Percentiles rank a stretch among this genome's conserved stretches.
phyloP scores from a whole-genome alignment of 176 grass and related monocot species.

The Oryza punctata region DNA sequence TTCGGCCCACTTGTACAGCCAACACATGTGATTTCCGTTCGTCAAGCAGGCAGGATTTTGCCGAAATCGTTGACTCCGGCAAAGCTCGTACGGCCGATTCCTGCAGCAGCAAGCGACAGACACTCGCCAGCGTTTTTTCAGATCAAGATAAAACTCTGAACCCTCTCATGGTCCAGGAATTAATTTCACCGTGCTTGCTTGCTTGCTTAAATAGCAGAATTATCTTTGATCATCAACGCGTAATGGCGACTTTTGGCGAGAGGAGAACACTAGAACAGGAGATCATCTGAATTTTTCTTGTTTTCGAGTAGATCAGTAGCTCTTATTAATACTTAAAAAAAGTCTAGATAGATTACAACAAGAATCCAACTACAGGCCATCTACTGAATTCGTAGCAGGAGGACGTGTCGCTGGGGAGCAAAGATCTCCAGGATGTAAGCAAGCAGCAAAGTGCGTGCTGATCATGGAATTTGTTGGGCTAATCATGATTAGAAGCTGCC shows the following conservation, averaged over 20 bases:
- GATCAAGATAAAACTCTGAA: slow-evolving; percentile 23
- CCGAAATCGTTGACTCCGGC: slow-evolving; percentile 47
- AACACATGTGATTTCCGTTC: slow-evolving; percentile 34
- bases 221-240: background rate
- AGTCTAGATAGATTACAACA: slow-evolving; percentile 36
- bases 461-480: slow-evolving; percentile 16
- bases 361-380: slow-evolving; percentile 36
- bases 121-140: slow-evolving; percentile 33
- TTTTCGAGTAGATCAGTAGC: slow-evolving; percentile 5
- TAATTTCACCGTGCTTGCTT: slow-evolving; percentile 28
- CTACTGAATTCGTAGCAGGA: slow-evolving; percentile 26
- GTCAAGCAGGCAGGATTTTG: slow-evolving; percentile 44
- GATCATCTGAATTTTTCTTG: background rate
- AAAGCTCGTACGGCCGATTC: background rate
- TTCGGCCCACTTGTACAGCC: slow-evolving; percentile 10
- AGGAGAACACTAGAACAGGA: background rate
- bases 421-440: background rate
- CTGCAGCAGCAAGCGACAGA: slow-evolving; percentile 46
- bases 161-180: background rate
- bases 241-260: background rate
- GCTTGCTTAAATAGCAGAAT: slow-evolving; percentile 15
- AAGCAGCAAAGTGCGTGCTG: background rate
- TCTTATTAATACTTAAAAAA: background rate
- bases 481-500: slow-evolving; percentile 34
- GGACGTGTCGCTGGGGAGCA: slow-evolving; percentile 27